A percentile compares a stretch with the other conserved stretches of the same genome.
These are phyloP conservation scores for Phyllosticta capitalensis DNA, from an alignment of 2,329 filamentous ascomycete species.

Conservation along the genomic window DNA sequence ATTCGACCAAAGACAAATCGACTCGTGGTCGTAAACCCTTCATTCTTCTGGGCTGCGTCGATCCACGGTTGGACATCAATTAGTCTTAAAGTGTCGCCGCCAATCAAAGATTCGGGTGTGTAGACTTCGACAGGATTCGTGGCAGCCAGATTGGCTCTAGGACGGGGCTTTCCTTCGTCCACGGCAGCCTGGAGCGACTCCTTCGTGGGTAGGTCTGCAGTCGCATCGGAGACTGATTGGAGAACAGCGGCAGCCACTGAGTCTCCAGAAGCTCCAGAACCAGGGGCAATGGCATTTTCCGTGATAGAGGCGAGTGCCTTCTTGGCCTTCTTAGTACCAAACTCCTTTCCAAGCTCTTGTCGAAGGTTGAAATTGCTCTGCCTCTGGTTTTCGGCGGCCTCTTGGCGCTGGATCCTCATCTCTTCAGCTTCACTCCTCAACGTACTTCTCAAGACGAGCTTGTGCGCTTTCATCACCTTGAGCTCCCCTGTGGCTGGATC, in stretches of 20 bases:
- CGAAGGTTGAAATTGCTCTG: slow-evolving; percentile 14
- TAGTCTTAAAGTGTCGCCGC: slow-evolving; percentile 54
- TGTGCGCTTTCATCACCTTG: slow-evolving; percentile 43
- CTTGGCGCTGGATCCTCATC: slow-evolving; percentile 24
- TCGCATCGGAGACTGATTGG: slow-evolving; percentile 51
- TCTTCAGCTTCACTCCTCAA: slow-evolving; percentile 36
- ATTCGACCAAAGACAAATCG: slow-evolving; percentile 59
- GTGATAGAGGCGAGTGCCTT: slow-evolving; percentile 62
- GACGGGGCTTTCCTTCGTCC: slow-evolving; percentile 63
- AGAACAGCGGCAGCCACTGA: slow-evolving; percentile 42
- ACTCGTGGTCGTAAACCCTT: slow-evolving; percentile 48
- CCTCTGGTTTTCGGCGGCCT: slow-evolving; percentile 18
- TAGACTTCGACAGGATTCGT: slow-evolving; percentile 65
- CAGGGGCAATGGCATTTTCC: slow-evolving; percentile 56
- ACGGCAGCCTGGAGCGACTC: slow-evolving; percentile 56
- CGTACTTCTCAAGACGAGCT: slow-evolving; percentile 45
- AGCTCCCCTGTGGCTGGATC: slow-evolving; percentile 45
- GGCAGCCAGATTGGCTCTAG: slow-evolving; percentile 58
- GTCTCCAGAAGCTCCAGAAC: slow-evolving; percentile 18
- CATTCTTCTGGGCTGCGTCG: slow-evolving; percentile 50
- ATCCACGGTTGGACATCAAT: slow-evolving; percentile 68
- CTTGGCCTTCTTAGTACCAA: slow-evolving; percentile 78
- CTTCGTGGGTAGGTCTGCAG: slow-evolving; percentile 56
- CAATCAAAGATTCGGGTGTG: slow-evolving; percentile 55
- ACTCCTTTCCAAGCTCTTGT: slow-evolving; percentile 57